phyloP scores from a whole-genome alignment of 805 yeast species.

The Suhomyces pyralidae region DNA sequence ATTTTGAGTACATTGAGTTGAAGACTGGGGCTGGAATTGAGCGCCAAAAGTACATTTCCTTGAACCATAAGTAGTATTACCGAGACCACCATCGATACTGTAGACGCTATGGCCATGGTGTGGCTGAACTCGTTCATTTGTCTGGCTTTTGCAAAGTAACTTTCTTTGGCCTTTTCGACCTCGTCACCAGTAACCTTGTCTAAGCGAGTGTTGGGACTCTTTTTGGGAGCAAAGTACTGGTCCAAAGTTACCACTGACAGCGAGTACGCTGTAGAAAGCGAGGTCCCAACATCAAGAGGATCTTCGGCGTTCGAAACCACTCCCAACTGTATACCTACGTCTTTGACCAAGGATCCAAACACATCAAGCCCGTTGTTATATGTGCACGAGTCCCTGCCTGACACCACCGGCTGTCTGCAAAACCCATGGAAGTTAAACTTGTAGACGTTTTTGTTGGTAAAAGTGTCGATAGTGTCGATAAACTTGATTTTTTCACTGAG shows the following conservation, averaged over 20 bases:
- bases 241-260: constrained; percentile 2
- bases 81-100: background rate
- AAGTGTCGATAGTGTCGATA: constrained; percentile 40
- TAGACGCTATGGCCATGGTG: background rate
- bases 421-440: constrained; percentile 48
- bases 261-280: constrained; percentile 8
- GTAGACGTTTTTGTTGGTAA: constrained; percentile 40
- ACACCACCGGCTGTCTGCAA: constrained; percentile 37
- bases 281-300: constrained; percentile 18
- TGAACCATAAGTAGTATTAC: background rate
- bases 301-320: constrained; percentile 38
- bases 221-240: background rate
- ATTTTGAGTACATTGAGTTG: background rate
- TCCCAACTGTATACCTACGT: constrained; percentile 48
- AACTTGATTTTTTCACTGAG: constrained; percentile 1
- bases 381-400: constrained; percentile 23
- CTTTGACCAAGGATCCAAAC: constrained; percentile 45
- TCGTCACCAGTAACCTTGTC: background rate
- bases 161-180: background rate
- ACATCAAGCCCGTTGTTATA: constrained; percentile 46
- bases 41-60: background rate
- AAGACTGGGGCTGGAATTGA: background rate
- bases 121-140: background rate
- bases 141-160: background rate
- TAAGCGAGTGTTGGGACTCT: background rate